These are phyloP conservation scores for Albatrellus sp. DNA, from an alignment of 1,284 basidiomycete species.

Conservation along the genomic window DNA sequence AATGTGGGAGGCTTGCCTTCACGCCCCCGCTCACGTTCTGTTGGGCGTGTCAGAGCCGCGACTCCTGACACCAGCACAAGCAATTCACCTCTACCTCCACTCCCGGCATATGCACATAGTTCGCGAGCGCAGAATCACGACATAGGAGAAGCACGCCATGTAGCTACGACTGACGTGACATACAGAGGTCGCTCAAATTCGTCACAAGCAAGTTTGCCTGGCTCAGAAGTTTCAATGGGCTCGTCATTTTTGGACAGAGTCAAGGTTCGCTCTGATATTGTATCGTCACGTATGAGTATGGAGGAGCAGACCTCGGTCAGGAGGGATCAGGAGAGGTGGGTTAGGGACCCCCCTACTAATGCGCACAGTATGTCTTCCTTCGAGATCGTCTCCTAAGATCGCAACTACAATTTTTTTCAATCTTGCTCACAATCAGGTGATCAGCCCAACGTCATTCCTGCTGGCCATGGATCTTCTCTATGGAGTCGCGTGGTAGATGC, in stretches of 20 bases:
- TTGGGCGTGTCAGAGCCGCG: conserved; percentile 8
- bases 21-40: conserved; percentile 11
- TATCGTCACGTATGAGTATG: conserved; percentile 33
- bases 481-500: conserved; percentile 46
- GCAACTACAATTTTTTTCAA: neutral
- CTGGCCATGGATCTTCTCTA: conserved; percentile 29
- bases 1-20: conserved; percentile 8
- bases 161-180: neutral
- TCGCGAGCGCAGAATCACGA: neutral
- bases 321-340: conserved; percentile 5
- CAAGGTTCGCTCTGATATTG: conserved; percentile 14
- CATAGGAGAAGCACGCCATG: neutral
- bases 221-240: conserved; percentile 21
- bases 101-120: conserved; percentile 5
- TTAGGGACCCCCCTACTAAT: conserved; percentile 1
- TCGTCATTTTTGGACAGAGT: conserved; percentile 17
- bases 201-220: conserved; percentile 10
- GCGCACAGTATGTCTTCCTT: conserved; percentile 3
- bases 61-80: neutral
- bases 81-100: conserved; percentile 3
- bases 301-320: conserved; percentile 20
- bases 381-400: neutral
- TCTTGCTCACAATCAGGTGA: neutral
- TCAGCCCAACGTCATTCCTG: conserved; percentile 7
- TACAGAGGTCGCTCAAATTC: conserved; percentile 7